Base-by-base conservation (phyloP, 257 asterid species). In the Fraxinus cuspidata region DNA sequence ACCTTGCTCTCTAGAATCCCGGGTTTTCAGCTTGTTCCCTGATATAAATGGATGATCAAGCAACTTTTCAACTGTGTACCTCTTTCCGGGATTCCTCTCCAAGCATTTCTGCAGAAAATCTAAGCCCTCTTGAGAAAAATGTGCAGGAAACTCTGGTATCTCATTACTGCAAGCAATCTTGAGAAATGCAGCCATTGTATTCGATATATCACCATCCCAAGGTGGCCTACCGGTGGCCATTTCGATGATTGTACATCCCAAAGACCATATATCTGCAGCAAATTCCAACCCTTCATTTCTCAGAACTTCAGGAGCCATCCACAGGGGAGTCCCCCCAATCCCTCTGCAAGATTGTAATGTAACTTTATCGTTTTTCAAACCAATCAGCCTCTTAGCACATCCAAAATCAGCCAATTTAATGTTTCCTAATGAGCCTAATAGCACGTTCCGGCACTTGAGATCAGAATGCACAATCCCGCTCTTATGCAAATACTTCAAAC, bases 221-320 rank as follows among this genome's bases (percentile, higher is more conserved):
- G 93, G 90, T 0, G 88, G 85, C 74, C 72, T 71, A 0, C 93
- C 96, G 0, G 89, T 88, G 40, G 88, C 92, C 96, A 88, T 87
- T 80, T 90, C 96, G n/a, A 88, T 87, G 7, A 90, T 79, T 7
- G 93, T 87, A 44, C 96, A 88, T 1, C 92, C 96, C n/a, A 88
- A 74, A 2, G 96, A 90, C 96, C 96, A 90, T 0, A 88, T 88
- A 80, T 88, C 92, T 0, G 90, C 85, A 3, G 85, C 76, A n/a
- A 74, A 82, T 29, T 69, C 85, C 18, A 84, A 2, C 51, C 75
- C 72, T 42, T 86, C 87, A 28, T 81, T 78, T 51, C 89, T 85
- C 18, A 90, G 29, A 0, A 82, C 87, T 65, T 90, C 96, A 0
- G 96, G 96, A 47, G 93, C 93, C 93, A 90, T 90, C 96, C 96